Percentiles rank a stretch among this genome's conserved stretches.
Conservation (phyloP, 768 basidiomycete species). For the Rhodotorula babjevae region DNA sequence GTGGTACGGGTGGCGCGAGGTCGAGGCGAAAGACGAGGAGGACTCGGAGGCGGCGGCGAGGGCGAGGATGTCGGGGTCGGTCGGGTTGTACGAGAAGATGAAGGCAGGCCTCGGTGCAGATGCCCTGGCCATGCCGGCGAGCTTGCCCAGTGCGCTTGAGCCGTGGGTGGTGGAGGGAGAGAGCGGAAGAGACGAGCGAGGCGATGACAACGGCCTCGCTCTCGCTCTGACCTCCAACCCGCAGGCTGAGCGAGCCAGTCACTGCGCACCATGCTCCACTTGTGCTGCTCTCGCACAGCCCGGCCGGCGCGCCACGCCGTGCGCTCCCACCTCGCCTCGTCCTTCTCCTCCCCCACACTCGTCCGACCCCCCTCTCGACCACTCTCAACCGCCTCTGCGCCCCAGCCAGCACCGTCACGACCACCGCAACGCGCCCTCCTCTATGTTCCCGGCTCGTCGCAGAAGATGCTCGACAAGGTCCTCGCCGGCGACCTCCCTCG, state of each 20-base stretch:
- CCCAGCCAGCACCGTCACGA: not conserved
- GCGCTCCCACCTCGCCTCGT: not conserved
- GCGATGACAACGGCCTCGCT: not conserved
- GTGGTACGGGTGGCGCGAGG: not conserved
- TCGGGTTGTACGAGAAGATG: slow-evolving; percentile 24
- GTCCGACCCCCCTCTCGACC: not conserved
- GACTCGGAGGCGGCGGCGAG: not conserved
- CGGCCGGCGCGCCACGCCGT: not conserved
- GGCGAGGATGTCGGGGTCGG: slow-evolving; percentile 3
- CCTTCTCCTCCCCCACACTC: not conserved
- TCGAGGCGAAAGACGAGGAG: too few relatives aligned
- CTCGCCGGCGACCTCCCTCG: not conserved
- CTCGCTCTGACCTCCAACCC: too few relatives aligned
- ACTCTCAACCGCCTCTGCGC: not conserved
- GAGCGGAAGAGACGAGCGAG: not conserved
- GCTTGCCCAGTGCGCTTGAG: not conserved
- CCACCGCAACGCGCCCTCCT: slow-evolving; percentile 17
- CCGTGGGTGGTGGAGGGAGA: not conserved
- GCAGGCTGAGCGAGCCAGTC: too few relatives aligned
- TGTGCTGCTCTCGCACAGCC: too few relatives aligned
- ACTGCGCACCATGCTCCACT: too few relatives aligned
- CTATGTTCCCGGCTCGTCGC: slow-evolving; percentile 68
- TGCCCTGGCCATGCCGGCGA: not conserved
- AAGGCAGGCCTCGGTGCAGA: not conserved
- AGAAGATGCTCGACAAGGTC: slow-evolving; percentile 61